These are phyloP conservation scores for Phytophthora sp. DNA, from an alignment of 352 stramenopile species.

Conservation along the genomic window DNA sequence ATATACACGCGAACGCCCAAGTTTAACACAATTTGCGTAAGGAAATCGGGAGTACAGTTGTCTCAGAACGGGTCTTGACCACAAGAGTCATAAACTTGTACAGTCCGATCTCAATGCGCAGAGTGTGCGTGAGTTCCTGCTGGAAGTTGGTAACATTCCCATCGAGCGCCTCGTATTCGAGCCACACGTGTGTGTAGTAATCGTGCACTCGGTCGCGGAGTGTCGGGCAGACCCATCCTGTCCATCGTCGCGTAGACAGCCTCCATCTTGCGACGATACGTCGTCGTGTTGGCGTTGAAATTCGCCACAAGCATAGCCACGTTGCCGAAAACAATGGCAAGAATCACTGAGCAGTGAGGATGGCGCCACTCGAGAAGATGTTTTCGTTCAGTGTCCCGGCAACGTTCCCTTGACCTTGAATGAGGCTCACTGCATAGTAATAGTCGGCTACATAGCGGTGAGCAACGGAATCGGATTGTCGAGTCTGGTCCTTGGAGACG, in stretches of 20 bases:
- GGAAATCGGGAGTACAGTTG: slow-evolving; percentile 47
- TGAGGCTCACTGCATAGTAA: slow-evolving; percentile 41
- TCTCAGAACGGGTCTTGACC: slow-evolving; percentile 44
- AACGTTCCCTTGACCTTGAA: slow-evolving; percentile 55
- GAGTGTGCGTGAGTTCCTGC: slow-evolving; percentile 45
- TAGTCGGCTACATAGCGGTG: slow-evolving; percentile 45
- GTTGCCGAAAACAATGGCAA: slow-evolving; percentile 65
- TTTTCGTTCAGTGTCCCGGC: slow-evolving; percentile 24
- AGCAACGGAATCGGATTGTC: too few relatives aligned
- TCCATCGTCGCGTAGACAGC: slow-evolving; percentile 55
- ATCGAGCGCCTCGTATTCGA: slow-evolving; percentile 52
- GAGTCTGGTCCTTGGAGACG: background rate
- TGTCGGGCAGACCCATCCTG: slow-evolving; percentile 46
- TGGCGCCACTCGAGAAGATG: slow-evolving; percentile 38
- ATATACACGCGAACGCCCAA: slow-evolving; percentile 47
- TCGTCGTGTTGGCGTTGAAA: slow-evolving; percentile 44
- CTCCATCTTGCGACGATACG: slow-evolving; percentile 72
- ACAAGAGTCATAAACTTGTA: slow-evolving; percentile 49
- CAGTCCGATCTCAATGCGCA: slow-evolving; percentile 48
- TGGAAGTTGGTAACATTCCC: slow-evolving; percentile 45
- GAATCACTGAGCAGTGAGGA: slow-evolving; percentile 49
- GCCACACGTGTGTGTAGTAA: slow-evolving; percentile 58
- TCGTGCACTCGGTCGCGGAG: slow-evolving; percentile 45
- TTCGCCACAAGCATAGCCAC: slow-evolving; percentile 63
- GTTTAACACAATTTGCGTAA: slow-evolving; percentile 44